These are phyloP conservation scores for Apium graveolens DNA, from an alignment of 129 eudicot species.

Conservation along the genomic window DNA sequence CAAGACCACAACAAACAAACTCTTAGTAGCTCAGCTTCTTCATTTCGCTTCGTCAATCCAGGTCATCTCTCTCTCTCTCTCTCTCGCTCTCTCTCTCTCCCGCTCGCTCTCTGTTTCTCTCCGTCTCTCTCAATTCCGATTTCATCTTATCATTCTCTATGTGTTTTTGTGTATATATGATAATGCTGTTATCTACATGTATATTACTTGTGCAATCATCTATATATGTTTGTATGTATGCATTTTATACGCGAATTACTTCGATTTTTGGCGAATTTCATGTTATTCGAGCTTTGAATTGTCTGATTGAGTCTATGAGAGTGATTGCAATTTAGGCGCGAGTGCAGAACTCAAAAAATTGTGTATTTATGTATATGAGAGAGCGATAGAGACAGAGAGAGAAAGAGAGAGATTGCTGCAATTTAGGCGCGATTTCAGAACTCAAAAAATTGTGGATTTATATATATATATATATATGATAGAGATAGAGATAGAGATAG, in stretches of 20 bases:
- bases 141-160: neutral
- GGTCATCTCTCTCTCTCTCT: neutral
- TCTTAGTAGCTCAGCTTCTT: neutral
- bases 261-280: neutral
- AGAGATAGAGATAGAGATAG: too few species aligned
- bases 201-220: neutral
- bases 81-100: neutral
- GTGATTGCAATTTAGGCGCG: slow-evolving; percentile 32
- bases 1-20: too few species aligned
- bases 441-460: too few species aligned
- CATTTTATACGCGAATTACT: neutral
- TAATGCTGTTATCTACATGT: neutral
- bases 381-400: too few species aligned
- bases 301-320: neutral
- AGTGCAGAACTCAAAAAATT: slow-evolving; percentile 12
- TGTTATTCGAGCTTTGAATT: neutral
- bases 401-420: neutral
- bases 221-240: neutral
- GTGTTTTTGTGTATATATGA: neutral
- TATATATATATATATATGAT: too few species aligned
- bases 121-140: neutral
- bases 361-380: too few species aligned
- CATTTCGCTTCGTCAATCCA: neutral
- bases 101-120: neutral
- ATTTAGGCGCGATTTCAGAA: too few species aligned